A percentile compares a stretch with the other conserved stretches of the same genome.
These are phyloP conservation scores for Lactarius hengduanensis DNA, from an alignment of 768 basidiomycete species.

Conservation along the genomic window DNA sequence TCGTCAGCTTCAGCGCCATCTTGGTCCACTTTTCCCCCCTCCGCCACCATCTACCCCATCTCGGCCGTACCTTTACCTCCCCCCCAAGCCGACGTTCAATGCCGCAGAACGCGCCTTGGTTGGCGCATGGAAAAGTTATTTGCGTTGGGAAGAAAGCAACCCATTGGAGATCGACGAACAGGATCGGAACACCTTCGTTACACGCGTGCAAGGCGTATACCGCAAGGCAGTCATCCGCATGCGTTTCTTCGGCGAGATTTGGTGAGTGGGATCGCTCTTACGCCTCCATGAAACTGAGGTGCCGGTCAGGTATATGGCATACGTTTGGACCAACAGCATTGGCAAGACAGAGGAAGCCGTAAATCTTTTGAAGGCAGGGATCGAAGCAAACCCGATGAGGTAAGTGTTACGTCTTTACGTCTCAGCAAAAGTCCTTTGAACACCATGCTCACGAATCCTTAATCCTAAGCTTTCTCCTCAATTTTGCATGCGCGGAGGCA, in stretches of 20 bases:
- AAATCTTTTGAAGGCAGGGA: slow-evolving; percentile 75
- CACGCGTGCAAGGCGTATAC: slow-evolving; percentile 78
- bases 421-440: slow-evolving; percentile 20
- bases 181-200: slow-evolving; percentile 63
- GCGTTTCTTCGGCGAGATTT: slow-evolving; percentile 94
- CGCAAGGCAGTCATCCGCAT: slow-evolving; percentile 87
- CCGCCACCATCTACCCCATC: slow-evolving; percentile 43
- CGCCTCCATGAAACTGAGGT: background rate
- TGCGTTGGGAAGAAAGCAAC: slow-evolving; percentile 95
- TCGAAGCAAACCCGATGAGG: slow-evolving; percentile 87
- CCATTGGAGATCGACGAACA: slow-evolving; percentile 90
- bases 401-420: slow-evolving; percentile 29
- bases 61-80: slow-evolving; percentile 54
- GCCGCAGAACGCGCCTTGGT: slow-evolving; percentile 69
- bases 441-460: slow-evolving; percentile 4
- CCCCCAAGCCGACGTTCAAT: slow-evolving; percentile 70
- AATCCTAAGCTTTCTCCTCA: slow-evolving; percentile 72
- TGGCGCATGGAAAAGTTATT: slow-evolving; percentile 86
- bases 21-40: slow-evolving; percentile 57
- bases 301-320: slow-evolving; percentile 79
- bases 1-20: slow-evolving; percentile 73
- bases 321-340: slow-evolving; percentile 71
- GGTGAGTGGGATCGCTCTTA: slow-evolving; percentile 47
- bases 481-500: slow-evolving; percentile 81
- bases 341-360: slow-evolving; percentile 82